Evolutionary conservation across 1,139 yeast species (phyloP).

Genomic region (Geotrichum europaeum): DNA sequence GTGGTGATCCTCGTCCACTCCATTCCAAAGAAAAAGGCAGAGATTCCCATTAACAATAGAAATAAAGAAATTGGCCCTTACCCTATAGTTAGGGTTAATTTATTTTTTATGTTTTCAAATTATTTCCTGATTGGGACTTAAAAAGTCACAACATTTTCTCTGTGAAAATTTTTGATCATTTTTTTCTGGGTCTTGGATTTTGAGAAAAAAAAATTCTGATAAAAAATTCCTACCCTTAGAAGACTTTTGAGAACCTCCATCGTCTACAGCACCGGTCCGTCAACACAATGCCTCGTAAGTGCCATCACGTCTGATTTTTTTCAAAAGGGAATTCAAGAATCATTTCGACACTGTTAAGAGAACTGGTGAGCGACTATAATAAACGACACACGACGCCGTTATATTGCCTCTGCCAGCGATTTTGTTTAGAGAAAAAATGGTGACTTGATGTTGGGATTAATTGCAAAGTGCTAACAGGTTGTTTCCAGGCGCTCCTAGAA

Average conservation of each 20-base stretch:
- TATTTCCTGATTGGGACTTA: constrained; percentile 4
- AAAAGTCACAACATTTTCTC: constrained; percentile 6
- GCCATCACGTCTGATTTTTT: background rate
- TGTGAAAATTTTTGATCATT: background rate
- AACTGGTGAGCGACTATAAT: background rate
- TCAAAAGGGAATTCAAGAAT: background rate
- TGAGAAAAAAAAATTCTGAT: constrained; percentile 1
- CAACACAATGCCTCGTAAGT: constrained; percentile 21
- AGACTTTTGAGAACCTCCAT: constrained; percentile 18
- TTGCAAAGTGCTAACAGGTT: background rate
- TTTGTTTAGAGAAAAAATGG: background rate
- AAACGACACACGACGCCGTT: background rate
- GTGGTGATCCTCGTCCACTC: background rate
- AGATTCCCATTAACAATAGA: background rate
- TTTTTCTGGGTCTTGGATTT: constrained; percentile 1
- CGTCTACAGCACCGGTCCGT: constrained; percentile 19
- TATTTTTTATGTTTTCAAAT: background rate
- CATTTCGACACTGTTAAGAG: background rate
- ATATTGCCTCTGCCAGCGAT: background rate
- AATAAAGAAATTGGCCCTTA: background rate
- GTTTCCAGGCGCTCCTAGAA: constrained; percentile 61
- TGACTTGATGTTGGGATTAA: background rate
- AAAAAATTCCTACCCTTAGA: constrained; percentile 15
- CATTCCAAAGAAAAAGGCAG: background rate
- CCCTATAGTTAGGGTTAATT: constrained; percentile 5